Percentiles rank a stretch among this genome's conserved stretches.
These are phyloP conservation scores for Kodamaea leandrae DNA, from an alignment of 805 yeast genomes.

Conservation along the genomic window DNA sequence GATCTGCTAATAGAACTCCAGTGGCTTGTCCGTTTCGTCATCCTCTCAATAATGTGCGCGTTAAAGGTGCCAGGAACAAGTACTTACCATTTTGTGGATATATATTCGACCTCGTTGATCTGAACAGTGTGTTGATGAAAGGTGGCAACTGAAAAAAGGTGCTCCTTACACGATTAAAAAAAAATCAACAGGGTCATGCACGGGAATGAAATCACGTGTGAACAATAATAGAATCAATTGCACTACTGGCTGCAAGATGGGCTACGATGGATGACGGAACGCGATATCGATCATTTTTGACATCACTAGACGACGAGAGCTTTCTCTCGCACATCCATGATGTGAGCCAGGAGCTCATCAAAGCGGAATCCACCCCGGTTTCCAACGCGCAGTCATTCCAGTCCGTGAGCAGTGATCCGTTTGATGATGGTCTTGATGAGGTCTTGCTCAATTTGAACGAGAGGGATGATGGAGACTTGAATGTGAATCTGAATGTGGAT, in stretches of 20 bases:
- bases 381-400: slow-evolving; percentile 2
- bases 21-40: neutral
- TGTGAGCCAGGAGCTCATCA: slow-evolving; percentile 10
- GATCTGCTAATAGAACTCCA: too few relatives aligned
- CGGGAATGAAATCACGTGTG: neutral
- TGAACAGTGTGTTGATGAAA: neutral
- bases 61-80: neutral
- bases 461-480: neutral
- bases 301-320: slow-evolving; percentile 21
- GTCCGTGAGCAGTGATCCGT: slow-evolving; percentile 23
- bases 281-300: slow-evolving; percentile 14
- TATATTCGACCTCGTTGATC: neutral
- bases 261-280: neutral
- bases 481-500: slow-evolving; percentile 1
- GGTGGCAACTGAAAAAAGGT: slow-evolving; percentile 3
- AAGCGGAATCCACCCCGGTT: slow-evolving; percentile 11
- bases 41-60: neutral
- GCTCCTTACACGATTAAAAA: slow-evolving; percentile 3
- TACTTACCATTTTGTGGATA: slow-evolving; percentile 1
- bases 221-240: neutral
- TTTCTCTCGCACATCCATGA: slow-evolving; percentile 20
- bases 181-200: slow-evolving; percentile 2
- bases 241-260: neutral
- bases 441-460: slow-evolving; percentile 11
- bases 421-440: slow-evolving; percentile 25